Conservation (phyloP, 2,329 filamentous ascomycete genomes). For the Penicillium sumatraense region DNA sequence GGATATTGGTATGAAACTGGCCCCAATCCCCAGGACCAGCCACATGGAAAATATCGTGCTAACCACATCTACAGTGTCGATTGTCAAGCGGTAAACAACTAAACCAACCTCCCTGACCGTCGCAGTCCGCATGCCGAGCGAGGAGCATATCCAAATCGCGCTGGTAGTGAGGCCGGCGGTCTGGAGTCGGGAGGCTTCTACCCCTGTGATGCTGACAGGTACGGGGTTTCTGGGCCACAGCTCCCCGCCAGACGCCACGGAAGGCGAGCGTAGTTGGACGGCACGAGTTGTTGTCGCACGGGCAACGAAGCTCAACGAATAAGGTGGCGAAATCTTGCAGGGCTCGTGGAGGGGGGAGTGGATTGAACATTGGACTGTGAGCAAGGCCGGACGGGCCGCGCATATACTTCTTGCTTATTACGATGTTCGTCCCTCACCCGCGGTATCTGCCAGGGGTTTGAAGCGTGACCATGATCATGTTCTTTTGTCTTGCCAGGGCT, state of each 20-base stretch:
- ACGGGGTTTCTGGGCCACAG: slow-evolving; percentile 31
- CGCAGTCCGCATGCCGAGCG: slow-evolving; percentile 32
- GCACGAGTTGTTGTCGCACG: slow-evolving; percentile 23
- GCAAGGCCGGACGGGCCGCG: slow-evolving; percentile 12
- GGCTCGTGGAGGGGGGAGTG: slow-evolving; percentile 7
- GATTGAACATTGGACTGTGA: slow-evolving; percentile 8
- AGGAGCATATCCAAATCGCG: slow-evolving; percentile 29
- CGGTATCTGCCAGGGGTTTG: slow-evolving; percentile 4
- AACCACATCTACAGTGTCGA: slow-evolving; percentile 57
- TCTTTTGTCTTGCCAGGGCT: slow-evolving; percentile 5
- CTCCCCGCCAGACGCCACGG: slow-evolving; percentile 33
- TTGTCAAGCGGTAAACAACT: slow-evolving; percentile 67
- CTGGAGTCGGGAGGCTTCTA: slow-evolving; percentile 19
- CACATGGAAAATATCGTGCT: slow-evolving; percentile 23
- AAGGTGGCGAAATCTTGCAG: slow-evolving; percentile 7
- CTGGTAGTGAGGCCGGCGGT: slow-evolving; percentile 25
- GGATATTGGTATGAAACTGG: slow-evolving; percentile 78
- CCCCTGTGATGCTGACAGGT: slow-evolving; percentile 29
- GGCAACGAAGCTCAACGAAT: slow-evolving; percentile 21
- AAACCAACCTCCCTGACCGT: slow-evolving; percentile 24
- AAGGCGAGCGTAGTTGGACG: slow-evolving; percentile 21
- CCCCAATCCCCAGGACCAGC: not conserved
- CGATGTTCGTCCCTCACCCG: slow-evolving; percentile 13
- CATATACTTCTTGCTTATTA: slow-evolving; percentile 20
- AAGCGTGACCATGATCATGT: slow-evolving; percentile 5